Conservation (phyloP, 2,329 filamentous ascomycete species). For the Pseudonectria buxi region DNA sequence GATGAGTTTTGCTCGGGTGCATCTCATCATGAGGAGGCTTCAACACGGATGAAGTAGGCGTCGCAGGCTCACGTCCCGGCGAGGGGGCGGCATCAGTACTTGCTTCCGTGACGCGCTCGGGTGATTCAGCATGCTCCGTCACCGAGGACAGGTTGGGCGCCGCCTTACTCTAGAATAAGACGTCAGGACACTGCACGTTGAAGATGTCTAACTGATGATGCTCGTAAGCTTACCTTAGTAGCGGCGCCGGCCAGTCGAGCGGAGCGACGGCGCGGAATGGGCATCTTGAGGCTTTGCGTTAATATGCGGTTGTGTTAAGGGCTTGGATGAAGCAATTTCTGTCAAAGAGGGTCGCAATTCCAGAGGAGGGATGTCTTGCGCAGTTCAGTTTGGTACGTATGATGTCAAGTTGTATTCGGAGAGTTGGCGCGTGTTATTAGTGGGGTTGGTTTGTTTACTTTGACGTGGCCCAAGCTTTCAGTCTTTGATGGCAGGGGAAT, state of each 20-base stretch:
- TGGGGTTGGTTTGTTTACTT: constrained; percentile 22
- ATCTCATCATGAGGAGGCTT: constrained; percentile 75
- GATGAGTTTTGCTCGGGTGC: constrained; percentile 80
- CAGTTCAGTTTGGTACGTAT: constrained; percentile 4
- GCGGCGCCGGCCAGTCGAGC: constrained; percentile 34
- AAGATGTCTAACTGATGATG: constrained; percentile 6
- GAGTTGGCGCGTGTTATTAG: constrained; percentile 1
- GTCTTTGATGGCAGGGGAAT: too few species aligned
- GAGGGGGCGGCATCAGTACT: constrained; percentile 28
- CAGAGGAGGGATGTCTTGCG: constrained; percentile 1
- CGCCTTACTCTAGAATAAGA: constrained; percentile 22
- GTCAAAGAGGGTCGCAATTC: constrained; percentile 16
- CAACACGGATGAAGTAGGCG: constrained; percentile 60
- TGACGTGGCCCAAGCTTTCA: constrained; percentile 9
- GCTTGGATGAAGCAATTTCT: constrained; percentile 14
- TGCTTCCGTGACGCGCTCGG: constrained; percentile 20
- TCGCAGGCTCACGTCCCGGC: constrained; percentile 33
- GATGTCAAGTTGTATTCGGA: constrained; percentile 9
- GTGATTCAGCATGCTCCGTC: constrained; percentile 36
- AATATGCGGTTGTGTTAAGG: constrained; percentile 10
- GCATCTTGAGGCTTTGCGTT: constrained; percentile 25
- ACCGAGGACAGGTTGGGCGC: constrained; percentile 35
- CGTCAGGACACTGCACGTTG: constrained; percentile 8
- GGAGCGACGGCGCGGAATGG: constrained; percentile 37
- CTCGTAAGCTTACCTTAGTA: constrained; percentile 28